These are phyloP conservation scores for Malus orientalis DNA, from an alignment of 306 rosid genomes.

Conservation along the genomic window DNA sequence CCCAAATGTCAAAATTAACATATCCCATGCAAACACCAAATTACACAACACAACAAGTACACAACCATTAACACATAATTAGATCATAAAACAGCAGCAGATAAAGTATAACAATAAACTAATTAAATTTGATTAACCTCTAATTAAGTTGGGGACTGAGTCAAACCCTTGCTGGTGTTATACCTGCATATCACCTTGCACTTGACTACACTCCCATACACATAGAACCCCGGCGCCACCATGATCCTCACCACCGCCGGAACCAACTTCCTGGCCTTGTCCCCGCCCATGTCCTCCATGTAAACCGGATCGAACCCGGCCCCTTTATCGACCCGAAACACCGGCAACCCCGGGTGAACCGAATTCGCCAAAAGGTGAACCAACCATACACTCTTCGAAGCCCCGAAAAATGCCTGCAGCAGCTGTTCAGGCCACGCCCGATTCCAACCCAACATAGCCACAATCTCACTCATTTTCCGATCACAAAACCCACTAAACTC, in stretches of 20 bases:
- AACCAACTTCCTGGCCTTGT: slow-evolving; percentile 37
- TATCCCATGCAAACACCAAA: not conserved
- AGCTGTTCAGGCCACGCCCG: slow-evolving; percentile 92
- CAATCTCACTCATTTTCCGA: slow-evolving; percentile 91
- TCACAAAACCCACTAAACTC: slow-evolving; percentile 91
- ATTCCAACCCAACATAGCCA: slow-evolving; percentile 84
- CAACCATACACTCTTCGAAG: slow-evolving; percentile 84
- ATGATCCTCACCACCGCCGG: slow-evolving; percentile 65
- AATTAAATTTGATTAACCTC: not conserved
- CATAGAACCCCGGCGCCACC: slow-evolving; percentile 95
- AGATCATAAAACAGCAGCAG: not conserved
- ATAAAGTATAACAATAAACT: not conserved
- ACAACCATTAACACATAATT: not conserved
- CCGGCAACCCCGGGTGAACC: slow-evolving; percentile 60
- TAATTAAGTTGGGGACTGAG: slow-evolving; percentile 23
- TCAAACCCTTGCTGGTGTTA: slow-evolving; percentile 24
- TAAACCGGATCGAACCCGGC: slow-evolving; percentile 55
- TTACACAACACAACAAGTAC: not conserved
- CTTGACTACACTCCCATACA: slow-evolving; percentile 63
- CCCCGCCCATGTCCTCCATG: slow-evolving; percentile 90
- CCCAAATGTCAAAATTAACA: slow-evolving; percentile 2
- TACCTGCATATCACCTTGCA: slow-evolving; percentile 85
- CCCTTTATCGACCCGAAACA: slow-evolving; percentile 65
- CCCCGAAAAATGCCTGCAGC: slow-evolving; percentile 81
- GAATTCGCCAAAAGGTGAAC: slow-evolving; percentile 78